Evolutionary conservation across 768 basidiomycete genomes (phyloP), one percentile per base, ranked within the genome.

Genomic region (Suillus subaureus): DNA sequence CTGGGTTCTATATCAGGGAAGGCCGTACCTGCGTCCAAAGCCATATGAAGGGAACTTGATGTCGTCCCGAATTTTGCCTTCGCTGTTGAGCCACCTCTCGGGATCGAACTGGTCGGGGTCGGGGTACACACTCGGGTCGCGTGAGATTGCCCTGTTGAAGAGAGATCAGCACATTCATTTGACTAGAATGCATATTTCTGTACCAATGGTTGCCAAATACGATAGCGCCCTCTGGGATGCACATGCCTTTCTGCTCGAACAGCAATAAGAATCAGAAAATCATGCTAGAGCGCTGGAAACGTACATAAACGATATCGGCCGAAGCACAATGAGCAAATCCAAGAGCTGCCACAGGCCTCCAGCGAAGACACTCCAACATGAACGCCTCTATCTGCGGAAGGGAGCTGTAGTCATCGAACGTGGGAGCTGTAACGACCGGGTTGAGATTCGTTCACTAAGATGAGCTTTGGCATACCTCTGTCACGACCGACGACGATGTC

Each of bases 241-340:
- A 74, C 43, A 74, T 74, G 45, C 65, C 72, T n/a, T 75, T 73
- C 72, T 86, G 64, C 5, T 23, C 69, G 42, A 26, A 33, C 26
- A 39, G 56, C 58, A 55, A 33, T 51, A 37, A 40, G 33, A 49
- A 37, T 45, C 23, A 11, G 8, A 9, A 47, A 57, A 39, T 33
- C 11, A 35, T 15, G 7, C 11, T 18, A 15, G 15, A 43, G 6
- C 18, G n/a, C 13, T 3, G 12, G 13, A 18, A 58, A 73, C 76
- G 66, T 64, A 87, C 87, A 81, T 87, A 91, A 26, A 85, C 72
- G 40, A 92, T 84, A 62, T 91, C 89, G 65, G 83, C 83, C 2
- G 84, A 86, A 1, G 89, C 84, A 58, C 84, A 83, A 67, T 92
- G 90, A 4, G 87, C 80, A 66, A 90, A 88, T 0, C 89, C 89